A percentile compares a stretch with the other conserved stretches of the same genome.
Conservation (phyloP, 495 filamentous ascomycete species). For the Penicillium flavigenum region DNA sequence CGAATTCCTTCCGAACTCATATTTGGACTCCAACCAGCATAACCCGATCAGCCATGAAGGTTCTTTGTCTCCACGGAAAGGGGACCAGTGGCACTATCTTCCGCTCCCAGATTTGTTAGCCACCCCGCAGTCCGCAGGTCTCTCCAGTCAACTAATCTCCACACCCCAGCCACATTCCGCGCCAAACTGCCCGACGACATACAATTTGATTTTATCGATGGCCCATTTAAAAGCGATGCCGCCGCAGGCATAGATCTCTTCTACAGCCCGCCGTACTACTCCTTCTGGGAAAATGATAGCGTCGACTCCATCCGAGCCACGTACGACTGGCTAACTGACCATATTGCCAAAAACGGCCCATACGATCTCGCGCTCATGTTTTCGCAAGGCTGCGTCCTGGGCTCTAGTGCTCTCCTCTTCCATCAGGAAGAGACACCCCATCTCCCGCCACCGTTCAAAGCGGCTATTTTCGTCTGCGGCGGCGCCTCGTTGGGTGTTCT, state of each 20-base stretch:
- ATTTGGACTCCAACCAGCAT: background rate
- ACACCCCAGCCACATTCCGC: constrained; percentile 43
- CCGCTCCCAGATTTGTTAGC: constrained; percentile 56
- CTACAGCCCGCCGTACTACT: constrained; percentile 49
- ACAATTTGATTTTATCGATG: constrained; percentile 59
- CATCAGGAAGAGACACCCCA: constrained; percentile 37
- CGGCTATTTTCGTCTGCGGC: constrained; percentile 61
- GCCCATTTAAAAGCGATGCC: constrained; percentile 39
- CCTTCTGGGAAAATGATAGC: constrained; percentile 46
- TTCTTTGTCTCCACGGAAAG: constrained; percentile 64
- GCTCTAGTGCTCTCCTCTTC: constrained; percentile 44
- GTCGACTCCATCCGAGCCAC: constrained; percentile 38
- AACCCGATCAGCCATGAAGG: constrained; percentile 41
- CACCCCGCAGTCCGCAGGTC: background rate
- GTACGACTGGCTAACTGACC: constrained; percentile 46
- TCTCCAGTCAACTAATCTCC: constrained; percentile 20
- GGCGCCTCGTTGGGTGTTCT: constrained; percentile 50
- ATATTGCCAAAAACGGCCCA: constrained; percentile 51
- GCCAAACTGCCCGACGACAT: constrained; percentile 35
- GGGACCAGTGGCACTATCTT: constrained; percentile 61
- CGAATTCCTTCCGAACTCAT: constrained; percentile 1
- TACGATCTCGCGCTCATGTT: constrained; percentile 63
- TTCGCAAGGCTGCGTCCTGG: constrained; percentile 57
- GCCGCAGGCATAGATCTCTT: constrained; percentile 56
- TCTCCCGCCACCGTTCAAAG: constrained; percentile 52